These are phyloP conservation scores for Pseudognaphalium luteoalbum DNA, from an alignment of 129 eudicot genomes.

Conservation along the genomic window DNA sequence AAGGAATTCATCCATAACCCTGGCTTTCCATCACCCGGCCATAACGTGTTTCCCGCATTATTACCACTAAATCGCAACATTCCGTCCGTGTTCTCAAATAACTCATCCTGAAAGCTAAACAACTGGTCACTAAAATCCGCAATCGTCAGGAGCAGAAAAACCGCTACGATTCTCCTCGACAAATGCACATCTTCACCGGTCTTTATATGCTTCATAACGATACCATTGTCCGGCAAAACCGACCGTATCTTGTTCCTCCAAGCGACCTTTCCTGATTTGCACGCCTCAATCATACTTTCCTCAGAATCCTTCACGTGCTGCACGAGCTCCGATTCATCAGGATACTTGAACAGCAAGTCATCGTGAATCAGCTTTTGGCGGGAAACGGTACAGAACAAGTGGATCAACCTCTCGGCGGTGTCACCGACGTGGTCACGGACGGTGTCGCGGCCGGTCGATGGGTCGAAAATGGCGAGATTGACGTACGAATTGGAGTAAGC, in stretches of 20 bases:
- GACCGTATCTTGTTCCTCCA: constrained; percentile 63
- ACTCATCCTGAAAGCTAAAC: constrained; percentile 56
- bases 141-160: constrained; percentile 63
- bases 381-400: constrained; percentile 73
- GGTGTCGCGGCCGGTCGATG: constrained; percentile 70
- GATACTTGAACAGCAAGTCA: constrained; percentile 33
- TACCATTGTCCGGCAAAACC: constrained; percentile 55
- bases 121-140: constrained; percentile 83
- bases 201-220: constrained; percentile 59
- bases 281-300: background rate
- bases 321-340: constrained; percentile 43
- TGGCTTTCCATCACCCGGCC: constrained; percentile 86
- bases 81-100: constrained; percentile 58
- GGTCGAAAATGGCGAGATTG: constrained; percentile 90
- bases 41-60: constrained; percentile 26
- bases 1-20: constrained; percentile 69
- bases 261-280: constrained; percentile 15
- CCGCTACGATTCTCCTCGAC: constrained; percentile 54
- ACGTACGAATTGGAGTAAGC: constrained; percentile 95
- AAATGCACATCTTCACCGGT: constrained; percentile 55
- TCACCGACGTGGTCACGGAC: constrained; percentile 74
- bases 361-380: constrained; percentile 76
- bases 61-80: constrained; percentile 45
- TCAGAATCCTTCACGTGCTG: constrained; percentile 53
- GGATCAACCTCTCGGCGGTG: constrained; percentile 73